These are phyloP conservation scores for Teratosphaeria viscida DNA, from an alignment of 2,329 filamentous ascomycete species.

Conservation along the genomic window DNA sequence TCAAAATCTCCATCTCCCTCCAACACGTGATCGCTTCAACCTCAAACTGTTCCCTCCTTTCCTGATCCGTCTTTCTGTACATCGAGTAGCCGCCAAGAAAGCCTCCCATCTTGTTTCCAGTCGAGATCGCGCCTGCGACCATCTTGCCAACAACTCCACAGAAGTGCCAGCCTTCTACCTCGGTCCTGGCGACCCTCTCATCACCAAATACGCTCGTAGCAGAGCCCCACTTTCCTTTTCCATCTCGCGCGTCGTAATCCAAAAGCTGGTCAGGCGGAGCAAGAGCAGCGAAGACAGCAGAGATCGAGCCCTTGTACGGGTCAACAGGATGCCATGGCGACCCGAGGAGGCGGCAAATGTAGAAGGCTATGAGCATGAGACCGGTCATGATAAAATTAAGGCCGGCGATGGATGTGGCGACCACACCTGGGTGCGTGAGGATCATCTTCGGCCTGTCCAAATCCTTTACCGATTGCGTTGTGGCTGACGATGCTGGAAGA, in stretches of 20 bases:
- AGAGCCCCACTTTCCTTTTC: constrained; percentile 65
- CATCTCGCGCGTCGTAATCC: constrained; percentile 38
- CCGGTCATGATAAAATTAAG: constrained; percentile 59
- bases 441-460: constrained; percentile 54
- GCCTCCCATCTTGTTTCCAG: neutral
- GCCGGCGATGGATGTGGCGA: constrained; percentile 70
- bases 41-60: constrained; percentile 61
- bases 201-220: constrained; percentile 48
- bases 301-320: constrained; percentile 66
- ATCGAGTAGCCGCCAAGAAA: constrained; percentile 25
- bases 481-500: constrained; percentile 30
- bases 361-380: constrained; percentile 57
- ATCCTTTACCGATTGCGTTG: neutral
- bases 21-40: constrained; percentile 49
- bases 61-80: constrained; percentile 48
- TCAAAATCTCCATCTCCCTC: constrained; percentile 28
- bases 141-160: constrained; percentile 46
- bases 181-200: constrained; percentile 60
- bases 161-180: constrained; percentile 76
- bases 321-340: constrained; percentile 78
- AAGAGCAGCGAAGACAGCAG: constrained; percentile 70
- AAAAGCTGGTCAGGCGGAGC: constrained; percentile 54
- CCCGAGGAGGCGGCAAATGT: constrained; percentile 64
- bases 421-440: constrained; percentile 76
- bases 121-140: constrained; percentile 25